phyloP scores from a whole-genome alignment of 2,329 filamentous ascomycete genomes.

The Aureobasidium namibiae region DNA sequence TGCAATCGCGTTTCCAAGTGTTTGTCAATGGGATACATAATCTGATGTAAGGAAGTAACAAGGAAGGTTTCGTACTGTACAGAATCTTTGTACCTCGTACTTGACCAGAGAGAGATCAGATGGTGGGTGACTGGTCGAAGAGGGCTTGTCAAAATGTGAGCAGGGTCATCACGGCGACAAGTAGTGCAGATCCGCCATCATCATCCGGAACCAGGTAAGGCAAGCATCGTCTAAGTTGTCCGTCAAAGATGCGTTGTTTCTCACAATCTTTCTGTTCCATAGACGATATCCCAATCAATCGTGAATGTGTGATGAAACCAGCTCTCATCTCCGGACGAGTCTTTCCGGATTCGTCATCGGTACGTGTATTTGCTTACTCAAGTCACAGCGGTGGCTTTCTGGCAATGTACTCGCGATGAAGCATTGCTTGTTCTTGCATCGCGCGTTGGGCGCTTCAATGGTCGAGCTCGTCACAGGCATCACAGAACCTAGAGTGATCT shows the following conservation, averaged over 20 bases:
- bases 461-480: not conserved
- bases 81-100: not conserved
- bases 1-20: not conserved
- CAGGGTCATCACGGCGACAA: slow-evolving; percentile 1
- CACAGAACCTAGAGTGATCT: not conserved
- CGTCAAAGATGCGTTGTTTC: not conserved
- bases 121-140: too few relatives aligned
- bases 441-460: not conserved
- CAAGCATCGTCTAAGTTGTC: not conserved
- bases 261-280: not conserved
- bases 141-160: not conserved
- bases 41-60: not conserved
- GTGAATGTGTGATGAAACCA: not conserved
- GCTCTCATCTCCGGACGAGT: not conserved
- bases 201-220: not conserved
- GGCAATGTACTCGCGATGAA: not conserved
- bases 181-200: not conserved
- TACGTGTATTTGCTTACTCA: not conserved
- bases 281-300: too few relatives aligned
- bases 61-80: not conserved
- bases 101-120: not conserved
- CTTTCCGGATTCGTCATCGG: not conserved
- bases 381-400: not conserved
- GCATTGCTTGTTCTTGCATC: not conserved
- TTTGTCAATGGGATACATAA: not conserved